These are phyloP conservation scores for Papiliotrema flavescens DNA, from an alignment of 1,284 basidiomycete species.

Conservation along the genomic window DNA sequence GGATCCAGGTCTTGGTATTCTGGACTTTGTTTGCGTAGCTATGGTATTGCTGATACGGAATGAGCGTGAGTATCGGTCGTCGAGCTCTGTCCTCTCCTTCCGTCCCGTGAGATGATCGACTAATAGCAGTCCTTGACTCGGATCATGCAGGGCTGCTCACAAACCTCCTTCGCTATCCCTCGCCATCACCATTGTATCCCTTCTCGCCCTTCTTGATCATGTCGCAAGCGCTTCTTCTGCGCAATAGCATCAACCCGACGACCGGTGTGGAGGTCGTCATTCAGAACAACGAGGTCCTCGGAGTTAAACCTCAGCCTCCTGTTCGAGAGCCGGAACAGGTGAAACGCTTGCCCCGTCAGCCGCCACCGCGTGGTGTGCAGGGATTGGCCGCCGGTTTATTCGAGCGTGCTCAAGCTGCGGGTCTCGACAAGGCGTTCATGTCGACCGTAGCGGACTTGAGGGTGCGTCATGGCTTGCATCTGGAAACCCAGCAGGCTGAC, in stretches of 20 bases:
- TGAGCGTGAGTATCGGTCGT: conserved; percentile 56
- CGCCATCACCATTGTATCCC: conserved; percentile 45
- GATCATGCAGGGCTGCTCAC: conserved; percentile 83
- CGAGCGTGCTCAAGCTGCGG: conserved; percentile 48
- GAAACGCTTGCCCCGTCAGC: not conserved
- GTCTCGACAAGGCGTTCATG: conserved; percentile 47
- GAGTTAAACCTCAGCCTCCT: conserved; percentile 54
- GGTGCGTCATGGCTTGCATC: conserved; percentile 19
- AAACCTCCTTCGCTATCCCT: conserved; percentile 75
- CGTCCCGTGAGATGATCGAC: not conserved
- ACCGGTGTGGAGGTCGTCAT: conserved; percentile 69
- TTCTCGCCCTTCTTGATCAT: conserved; percentile 62
- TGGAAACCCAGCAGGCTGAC: not conserved
- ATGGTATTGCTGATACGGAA: conserved; percentile 91
- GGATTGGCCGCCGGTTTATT: conserved; percentile 45
- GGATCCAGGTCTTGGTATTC: conserved; percentile 64
- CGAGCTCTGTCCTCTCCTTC: not conserved
- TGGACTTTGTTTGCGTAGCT: conserved; percentile 79
- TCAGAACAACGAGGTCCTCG: conserved; percentile 73
- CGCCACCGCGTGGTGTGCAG: conserved; percentile 23
- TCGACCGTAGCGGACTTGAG: conserved; percentile 45
- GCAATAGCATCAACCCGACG: conserved; percentile 66
- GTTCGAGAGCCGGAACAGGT: conserved; percentile 2
- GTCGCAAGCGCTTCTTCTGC: conserved; percentile 73
- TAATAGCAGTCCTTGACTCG: conserved; percentile 65